A percentile compares a stretch with the other conserved stretches of the same genome.
Conservation (phyloP, 495 filamentous ascomycete species). For the Elasticomyces elasticus region DNA sequence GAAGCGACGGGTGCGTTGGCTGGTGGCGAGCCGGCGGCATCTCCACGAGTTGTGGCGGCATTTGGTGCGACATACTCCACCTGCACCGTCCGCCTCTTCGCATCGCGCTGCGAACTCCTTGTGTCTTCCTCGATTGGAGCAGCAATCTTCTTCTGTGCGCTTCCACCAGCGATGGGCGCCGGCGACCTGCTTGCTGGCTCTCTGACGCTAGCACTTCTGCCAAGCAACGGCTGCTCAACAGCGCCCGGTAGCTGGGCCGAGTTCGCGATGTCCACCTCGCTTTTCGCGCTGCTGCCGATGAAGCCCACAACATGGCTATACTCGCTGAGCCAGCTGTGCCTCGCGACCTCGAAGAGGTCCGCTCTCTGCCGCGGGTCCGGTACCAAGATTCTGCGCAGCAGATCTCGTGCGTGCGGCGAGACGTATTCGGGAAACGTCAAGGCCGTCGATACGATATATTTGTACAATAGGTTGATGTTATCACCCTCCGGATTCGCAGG, state of each 20-base stretch:
- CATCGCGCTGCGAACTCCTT: conserved; percentile 46
- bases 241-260: conserved; percentile 61
- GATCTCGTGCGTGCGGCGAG: conserved; percentile 88
- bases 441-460: conserved; percentile 96
- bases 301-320: conserved; percentile 90
- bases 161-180: conserved; percentile 42
- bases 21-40: conserved; percentile 28
- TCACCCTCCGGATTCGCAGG: conserved; percentile 97
- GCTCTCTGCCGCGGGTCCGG: conserved; percentile 90
- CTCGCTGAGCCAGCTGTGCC: conserved; percentile 97
- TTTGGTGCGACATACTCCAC: conserved; percentile 94
- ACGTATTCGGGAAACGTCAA: conserved; percentile 99
- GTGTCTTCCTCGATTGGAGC: conserved; percentile 44
- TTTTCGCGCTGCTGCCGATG: conserved; percentile 90
- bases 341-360: conserved; percentile 92
- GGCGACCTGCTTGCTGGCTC: conserved; percentile 62
- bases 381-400: conserved; percentile 88
- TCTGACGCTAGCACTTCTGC: conserved; percentile 81
- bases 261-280: conserved; percentile 72
- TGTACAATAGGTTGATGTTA: conserved; percentile 98
- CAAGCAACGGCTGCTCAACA: conserved; percentile 49
- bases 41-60: conserved; percentile 65
- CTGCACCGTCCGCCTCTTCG: conserved; percentile 89
- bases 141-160: conserved; percentile 63
- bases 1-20: conserved; percentile 28